phyloP scores from a whole-genome alignment of 176 grass and related monocot genomes.

The Juncus effusus region DNA sequence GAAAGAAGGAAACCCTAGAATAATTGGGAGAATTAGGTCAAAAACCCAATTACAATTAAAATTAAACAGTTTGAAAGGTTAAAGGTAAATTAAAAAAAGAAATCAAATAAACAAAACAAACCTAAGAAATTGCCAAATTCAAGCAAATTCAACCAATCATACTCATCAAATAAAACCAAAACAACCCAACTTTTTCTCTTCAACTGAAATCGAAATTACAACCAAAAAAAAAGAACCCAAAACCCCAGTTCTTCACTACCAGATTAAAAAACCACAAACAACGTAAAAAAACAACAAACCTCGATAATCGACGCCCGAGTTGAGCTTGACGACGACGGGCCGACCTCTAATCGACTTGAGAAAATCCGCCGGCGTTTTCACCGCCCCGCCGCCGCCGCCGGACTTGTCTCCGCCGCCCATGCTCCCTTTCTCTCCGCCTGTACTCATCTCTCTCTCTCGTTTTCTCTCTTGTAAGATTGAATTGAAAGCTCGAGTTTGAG shows the following conservation, averaged over 20 bases:
- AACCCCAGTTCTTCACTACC: too few species aligned
- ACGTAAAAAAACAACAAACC: slow-evolving; percentile 27
- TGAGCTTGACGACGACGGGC: slow-evolving; percentile 95
- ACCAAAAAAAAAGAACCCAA: not conserved
- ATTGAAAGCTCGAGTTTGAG: not conserved
- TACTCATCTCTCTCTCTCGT: slow-evolving; percentile 43
- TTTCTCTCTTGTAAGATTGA: not conserved
- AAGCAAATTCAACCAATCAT: not conserved
- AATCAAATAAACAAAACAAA: too few species aligned
- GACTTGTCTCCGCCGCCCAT: slow-evolving; percentile 32
- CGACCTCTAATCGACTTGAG: slow-evolving; percentile 95
- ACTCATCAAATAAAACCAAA: not conserved
- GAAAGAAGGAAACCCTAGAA: too few species aligned
- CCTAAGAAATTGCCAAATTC: too few species aligned
- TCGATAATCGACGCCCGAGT: slow-evolving; percentile 92
- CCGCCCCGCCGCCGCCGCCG: slow-evolving; percentile 32
- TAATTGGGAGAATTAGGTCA: too few species aligned
- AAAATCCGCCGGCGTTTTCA: slow-evolving; percentile 91
- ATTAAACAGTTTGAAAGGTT: too few species aligned
- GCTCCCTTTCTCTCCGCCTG: slow-evolving; percentile 45
- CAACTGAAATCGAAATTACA: slow-evolving; percentile 3
- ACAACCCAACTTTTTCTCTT: not conserved
- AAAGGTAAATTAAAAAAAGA: too few species aligned
- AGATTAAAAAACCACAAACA: not conserved
- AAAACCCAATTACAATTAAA: too few species aligned